A percentile compares a stretch with the other conserved stretches of the same genome.
Conservation (phyloP, 75 land plant genomes). For the Gnetum montanum region DNA sequence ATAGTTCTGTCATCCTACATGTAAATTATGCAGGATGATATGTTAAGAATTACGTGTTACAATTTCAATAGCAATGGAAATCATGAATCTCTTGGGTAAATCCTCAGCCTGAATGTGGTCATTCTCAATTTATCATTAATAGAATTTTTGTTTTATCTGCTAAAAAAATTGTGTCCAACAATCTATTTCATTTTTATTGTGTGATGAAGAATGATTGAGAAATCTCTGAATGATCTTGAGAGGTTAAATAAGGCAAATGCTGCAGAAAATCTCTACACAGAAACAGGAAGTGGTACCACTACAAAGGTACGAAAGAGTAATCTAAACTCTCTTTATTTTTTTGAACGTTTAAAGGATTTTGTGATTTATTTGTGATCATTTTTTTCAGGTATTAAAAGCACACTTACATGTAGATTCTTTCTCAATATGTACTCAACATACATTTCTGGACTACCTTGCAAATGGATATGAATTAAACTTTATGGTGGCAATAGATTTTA, state of each 20-base stretch:
- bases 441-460: constrained; percentile 74
- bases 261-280: constrained; percentile 32
- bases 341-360: too few relatives aligned
- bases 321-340: too few relatives aligned
- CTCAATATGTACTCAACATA: constrained; percentile 18
- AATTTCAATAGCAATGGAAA: constrained; percentile 67
- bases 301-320: too few relatives aligned
- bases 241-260: constrained; percentile 11
- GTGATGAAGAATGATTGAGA: constrained; percentile 33
- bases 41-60: constrained; percentile 50
- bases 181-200: too few relatives aligned
- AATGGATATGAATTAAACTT: constrained; percentile 77
- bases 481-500: constrained; percentile 93
- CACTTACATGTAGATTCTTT: constrained; percentile 55
- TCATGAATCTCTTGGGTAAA: constrained; percentile 73
- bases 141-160: background rate
- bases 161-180: too few relatives aligned
- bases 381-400: constrained; percentile 40
- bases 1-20: background rate
- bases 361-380: too few relatives aligned
- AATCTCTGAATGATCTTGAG: constrained; percentile 40
- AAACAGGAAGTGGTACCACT: constrained; percentile 10
- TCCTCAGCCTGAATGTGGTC: too few relatives aligned
- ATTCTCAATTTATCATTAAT: background rate
- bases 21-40: constrained; percentile 43